Evolutionary conservation across 2,329 filamentous ascomycete species (phyloP), one percentile per base, ranked within the genome.

Genomic region (Lecanoromycetidae sp.): DNA sequence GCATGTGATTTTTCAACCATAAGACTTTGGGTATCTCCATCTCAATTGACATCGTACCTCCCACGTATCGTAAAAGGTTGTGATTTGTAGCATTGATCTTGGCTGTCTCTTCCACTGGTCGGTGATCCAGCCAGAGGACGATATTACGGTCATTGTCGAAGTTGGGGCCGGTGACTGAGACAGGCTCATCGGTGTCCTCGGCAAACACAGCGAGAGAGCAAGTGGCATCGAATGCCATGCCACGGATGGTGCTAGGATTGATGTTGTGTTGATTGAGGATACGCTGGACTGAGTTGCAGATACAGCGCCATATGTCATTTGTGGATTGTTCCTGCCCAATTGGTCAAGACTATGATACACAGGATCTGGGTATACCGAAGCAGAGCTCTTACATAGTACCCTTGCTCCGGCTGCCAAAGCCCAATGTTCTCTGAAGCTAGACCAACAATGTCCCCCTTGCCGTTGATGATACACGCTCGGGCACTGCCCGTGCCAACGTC

Each of bases 21-120:
- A 96, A 74, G 1, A 95, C 86, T 69, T 98, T 98, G 54, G 91
- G 91, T 47, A 98, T 93, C 65, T 98, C 91, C 91, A 98, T 98
- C 71, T 98, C 91, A 55, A 95, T 90, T 63, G 87, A 94, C 91
- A 98, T 98, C 63, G 84, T 90, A 54, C 91, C 91, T 57, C 91
- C 91, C 15, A 98, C 91, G 61, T 98, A 98, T 60, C 87, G 84
- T 50, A 98, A 77, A 45, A 98, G 72, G 64, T 93, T 91, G 71
- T 98, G 91, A 44, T 81, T 75, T 2, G 91, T 96, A 46, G 79
- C 79, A 64, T 98, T 98, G 70, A 98, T 94, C 68, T 85, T 84
- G 53, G 85, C 81, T 0, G 90, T 93, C 72, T 98, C 91, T 51
- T 85, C 78, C 12, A 91, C 78, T 1, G 91, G 87, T 32, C 91